These are phyloP conservation scores for Arthrinium phaeospermum DNA, from an alignment of 2,329 filamentous ascomycete genomes.

Conservation along the genomic window DNA sequence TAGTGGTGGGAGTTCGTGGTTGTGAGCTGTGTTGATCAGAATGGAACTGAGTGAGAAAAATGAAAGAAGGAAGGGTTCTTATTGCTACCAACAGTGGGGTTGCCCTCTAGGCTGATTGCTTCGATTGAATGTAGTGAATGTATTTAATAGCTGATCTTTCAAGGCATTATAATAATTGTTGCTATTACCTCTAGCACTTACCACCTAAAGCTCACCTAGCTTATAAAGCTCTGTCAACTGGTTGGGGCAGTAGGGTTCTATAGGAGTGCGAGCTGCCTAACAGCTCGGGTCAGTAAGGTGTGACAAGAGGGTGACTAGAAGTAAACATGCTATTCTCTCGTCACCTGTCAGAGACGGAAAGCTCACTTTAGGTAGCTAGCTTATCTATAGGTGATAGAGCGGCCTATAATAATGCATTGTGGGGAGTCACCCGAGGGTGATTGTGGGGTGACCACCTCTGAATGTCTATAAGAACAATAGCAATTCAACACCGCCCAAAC, in stretches of 20 bases:
- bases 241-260: not conserved
- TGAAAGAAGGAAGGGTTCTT: not conserved
- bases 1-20: not conserved
- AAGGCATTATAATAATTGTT: not conserved
- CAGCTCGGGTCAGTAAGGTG: too few species aligned
- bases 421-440: not conserved
- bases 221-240: not conserved
- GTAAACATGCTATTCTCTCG: too few species aligned
- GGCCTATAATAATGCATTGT: too few species aligned
- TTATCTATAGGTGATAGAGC: too few species aligned
- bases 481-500: not conserved
- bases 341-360: too few species aligned
- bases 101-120: not conserved
- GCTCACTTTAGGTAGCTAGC: too few species aligned
- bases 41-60: not conserved
- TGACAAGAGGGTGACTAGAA: too few species aligned
- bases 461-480: not conserved
- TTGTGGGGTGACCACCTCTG: not conserved
- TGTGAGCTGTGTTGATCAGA: not conserved
- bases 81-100: too few species aligned
- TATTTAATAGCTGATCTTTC: not conserved
- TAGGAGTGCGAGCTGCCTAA: too few species aligned
- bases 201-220: not conserved
- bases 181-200: not conserved
- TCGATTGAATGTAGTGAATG: not conserved